Base-by-base conservation (phyloP, 805 yeast species). In the Brettanomyces nanus region DNA sequence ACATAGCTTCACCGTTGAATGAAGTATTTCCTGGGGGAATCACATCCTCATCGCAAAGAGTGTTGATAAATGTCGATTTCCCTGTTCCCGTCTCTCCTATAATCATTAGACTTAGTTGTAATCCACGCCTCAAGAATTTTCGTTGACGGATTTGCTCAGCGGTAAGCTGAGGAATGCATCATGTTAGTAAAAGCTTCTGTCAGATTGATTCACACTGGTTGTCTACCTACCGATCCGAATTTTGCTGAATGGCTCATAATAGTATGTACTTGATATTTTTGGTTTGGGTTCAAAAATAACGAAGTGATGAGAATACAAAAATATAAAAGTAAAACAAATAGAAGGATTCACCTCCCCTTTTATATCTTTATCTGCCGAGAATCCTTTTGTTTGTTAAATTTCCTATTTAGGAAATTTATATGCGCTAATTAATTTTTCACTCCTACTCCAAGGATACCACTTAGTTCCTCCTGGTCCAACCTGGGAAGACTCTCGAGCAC, bases 21-120 rank as follows among this genome's bases (percentile, higher is more conserved):
- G 41, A 71, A 62, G 54, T 64, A 53, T 55, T 46, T 55, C 61
- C 59, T 49, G 65, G 33, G 61, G 65, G 52, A 54, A 69, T 71
- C 47, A 59, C 48, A 52, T 62, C 61, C 44, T 61, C 52, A 61
- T 81, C 80, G 52, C 86, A 83, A 45, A 89, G 66, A 10, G 92
- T 77, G 64, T 89, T 85, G 48, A 87, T 62, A 48, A 87, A 85
- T 1, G 89, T 77, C 3, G 86, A 71, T 58, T 85, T 85, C 1
- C 87, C 85, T 28, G 85, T 66, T 11, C 95, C 95, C 9, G 51
- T 46, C 39, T 70, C 74, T 27, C 77, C 77, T 36, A 71, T 56
- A 31, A 73, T 62, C 65, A 73, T 58, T 31, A 69, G 47, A 15
- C 72, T 65, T 47, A 72, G 63, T 44, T 69, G 71, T 52, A 71